These are phyloP conservation scores for Aspergillus taichungensis DNA, from an alignment of 495 filamentous ascomycete genomes.

Conservation along the genomic window DNA sequence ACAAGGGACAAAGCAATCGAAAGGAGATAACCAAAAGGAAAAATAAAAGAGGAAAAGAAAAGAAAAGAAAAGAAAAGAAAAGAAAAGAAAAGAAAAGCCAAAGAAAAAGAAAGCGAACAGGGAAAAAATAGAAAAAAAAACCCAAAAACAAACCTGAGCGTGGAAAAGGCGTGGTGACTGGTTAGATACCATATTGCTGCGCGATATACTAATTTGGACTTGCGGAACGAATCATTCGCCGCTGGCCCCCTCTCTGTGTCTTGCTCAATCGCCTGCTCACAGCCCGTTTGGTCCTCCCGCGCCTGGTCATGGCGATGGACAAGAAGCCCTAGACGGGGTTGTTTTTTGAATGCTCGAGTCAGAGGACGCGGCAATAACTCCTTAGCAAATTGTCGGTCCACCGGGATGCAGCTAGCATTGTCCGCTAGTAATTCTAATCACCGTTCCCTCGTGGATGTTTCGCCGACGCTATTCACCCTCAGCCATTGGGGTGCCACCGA, in stretches of 20 bases:
- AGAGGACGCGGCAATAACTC: slow-evolving; percentile 13
- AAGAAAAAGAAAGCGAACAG: not conserved
- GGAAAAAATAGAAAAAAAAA: slow-evolving; percentile 3
- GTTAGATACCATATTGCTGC: slow-evolving; percentile 7
- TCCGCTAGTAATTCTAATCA: slow-evolving; percentile 13
- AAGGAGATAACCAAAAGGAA: not conserved
- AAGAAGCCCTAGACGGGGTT: slow-evolving; percentile 1
- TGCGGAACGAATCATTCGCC: slow-evolving; percentile 3
- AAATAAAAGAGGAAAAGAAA: slow-evolving; percentile 1
- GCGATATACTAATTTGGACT: slow-evolving; percentile 9
- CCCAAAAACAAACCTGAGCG: not conserved
- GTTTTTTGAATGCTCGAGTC: slow-evolving; percentile 7
- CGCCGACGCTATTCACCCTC: slow-evolving; percentile 13
- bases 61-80: not conserved
- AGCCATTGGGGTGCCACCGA: slow-evolving; percentile 10
- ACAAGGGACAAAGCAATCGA: not conserved
- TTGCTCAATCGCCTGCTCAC: not conserved
- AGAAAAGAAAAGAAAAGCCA: not conserved
- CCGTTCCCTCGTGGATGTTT: slow-evolving; percentile 16
- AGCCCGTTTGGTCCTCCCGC: slow-evolving; percentile 1
- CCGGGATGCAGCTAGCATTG: slow-evolving; percentile 12
- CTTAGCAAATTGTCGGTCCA: slow-evolving; percentile 6
- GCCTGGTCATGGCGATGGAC: slow-evolving; percentile 2
- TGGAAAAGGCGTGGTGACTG: slow-evolving; percentile 4
- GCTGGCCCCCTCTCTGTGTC: not conserved